phyloP scores from a whole-genome alignment of 2,329 filamentous ascomycete genomes.

The Penicillium sp. region DNA sequence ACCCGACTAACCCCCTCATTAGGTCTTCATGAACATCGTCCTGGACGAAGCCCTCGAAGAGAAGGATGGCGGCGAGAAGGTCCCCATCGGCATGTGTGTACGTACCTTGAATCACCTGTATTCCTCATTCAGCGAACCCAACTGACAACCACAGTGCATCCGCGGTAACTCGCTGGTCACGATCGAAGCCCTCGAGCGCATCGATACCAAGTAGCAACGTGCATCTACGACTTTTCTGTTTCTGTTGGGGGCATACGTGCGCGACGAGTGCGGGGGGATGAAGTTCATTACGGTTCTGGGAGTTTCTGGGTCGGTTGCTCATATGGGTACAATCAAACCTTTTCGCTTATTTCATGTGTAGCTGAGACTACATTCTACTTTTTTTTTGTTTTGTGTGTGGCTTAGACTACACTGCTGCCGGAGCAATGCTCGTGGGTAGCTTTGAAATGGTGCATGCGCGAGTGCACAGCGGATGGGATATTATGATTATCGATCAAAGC shows the following conservation, averaged over 20 bases:
- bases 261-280: slow-evolving; percentile 13
- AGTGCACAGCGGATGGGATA: slow-evolving; percentile 3
- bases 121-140: too few species aligned
- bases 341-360: slow-evolving; percentile 11
- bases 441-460: neutral
- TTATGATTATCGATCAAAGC: slow-evolving; percentile 8
- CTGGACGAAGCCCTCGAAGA: slow-evolving; percentile 95
- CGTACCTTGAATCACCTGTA: slow-evolving; percentile 26
- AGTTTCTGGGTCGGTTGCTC: slow-evolving; percentile 38
- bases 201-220: slow-evolving; percentile 38
- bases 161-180: slow-evolving; percentile 98
- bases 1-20: slow-evolving; percentile 6
- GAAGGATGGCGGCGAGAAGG: slow-evolving; percentile 85
- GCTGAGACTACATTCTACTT: neutral
- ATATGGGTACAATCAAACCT: slow-evolving; percentile 29
- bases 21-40: slow-evolving; percentile 98
- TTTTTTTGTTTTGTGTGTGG: neutral
- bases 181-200: slow-evolving; percentile 62
- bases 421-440: neutral
- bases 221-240: slow-evolving; percentile 13
- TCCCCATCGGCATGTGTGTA: slow-evolving; percentile 87
- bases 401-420: neutral
- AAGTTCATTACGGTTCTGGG: slow-evolving; percentile 32
- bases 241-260: slow-evolving; percentile 6
- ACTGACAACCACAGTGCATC: slow-evolving; percentile 61